Conservation (phyloP, 2,329 filamentous ascomycete species). For the Phialophora verrucosa region DNA sequence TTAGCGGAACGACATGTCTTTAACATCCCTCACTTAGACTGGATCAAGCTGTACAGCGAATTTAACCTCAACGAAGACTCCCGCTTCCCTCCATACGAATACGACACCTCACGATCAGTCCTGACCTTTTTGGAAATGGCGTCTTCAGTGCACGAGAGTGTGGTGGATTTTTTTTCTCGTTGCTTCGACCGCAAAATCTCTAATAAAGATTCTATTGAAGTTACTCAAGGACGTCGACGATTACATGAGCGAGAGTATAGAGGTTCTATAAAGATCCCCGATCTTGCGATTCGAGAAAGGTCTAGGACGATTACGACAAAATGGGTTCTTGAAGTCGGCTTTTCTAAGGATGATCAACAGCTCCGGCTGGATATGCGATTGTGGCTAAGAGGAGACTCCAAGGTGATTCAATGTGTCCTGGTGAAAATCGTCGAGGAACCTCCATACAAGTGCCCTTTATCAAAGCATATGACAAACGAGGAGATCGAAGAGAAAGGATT, state of each 20-base stretch:
- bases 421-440: constrained; percentile 7
- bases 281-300: constrained; percentile 3
- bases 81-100: background rate
- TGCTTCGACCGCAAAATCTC: background rate
- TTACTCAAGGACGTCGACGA: background rate
- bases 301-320: background rate
- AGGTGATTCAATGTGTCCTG: background rate
- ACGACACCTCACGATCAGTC: background rate
- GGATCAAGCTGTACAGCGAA: constrained; percentile 1
- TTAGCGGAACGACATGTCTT: background rate
- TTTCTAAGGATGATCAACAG: constrained; percentile 2
- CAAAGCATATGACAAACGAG: background rate
- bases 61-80: background rate
- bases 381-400: background rate
- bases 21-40: constrained; percentile 1
- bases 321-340: constrained; percentile 14
- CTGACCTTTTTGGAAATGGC: background rate
- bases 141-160: background rate
- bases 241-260: background rate
- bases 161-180: background rate
- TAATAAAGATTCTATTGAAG: background rate
- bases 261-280: background rate
- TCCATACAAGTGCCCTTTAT: background rate
- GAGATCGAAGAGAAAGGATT: constrained; percentile 1
- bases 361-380: background rate